Percentiles rank a stretch among this genome's conserved stretches.
Conservation (phyloP, 139 green algal species). For the Ettlia oleoabundans region DNA sequence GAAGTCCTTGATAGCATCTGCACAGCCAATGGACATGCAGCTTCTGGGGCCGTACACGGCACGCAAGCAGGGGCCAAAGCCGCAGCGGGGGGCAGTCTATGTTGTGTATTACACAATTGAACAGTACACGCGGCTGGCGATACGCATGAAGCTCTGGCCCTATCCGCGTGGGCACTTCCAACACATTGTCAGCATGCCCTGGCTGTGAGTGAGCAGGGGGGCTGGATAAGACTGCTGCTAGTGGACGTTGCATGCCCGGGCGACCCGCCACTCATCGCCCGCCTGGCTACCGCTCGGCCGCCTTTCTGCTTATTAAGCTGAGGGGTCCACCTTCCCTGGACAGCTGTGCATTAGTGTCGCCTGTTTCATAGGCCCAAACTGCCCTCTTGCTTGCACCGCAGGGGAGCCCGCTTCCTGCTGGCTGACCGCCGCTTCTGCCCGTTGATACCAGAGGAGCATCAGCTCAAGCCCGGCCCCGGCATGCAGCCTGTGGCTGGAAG, state of each 20-base stretch:
- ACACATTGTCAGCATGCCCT: slow-evolving; percentile 35
- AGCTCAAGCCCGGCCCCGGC: slow-evolving; percentile 22
- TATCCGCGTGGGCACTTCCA: slow-evolving; percentile 48
- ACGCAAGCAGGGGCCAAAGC: neutral
- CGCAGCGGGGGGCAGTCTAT: slow-evolving; percentile 8
- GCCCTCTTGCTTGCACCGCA: too few relatives aligned
- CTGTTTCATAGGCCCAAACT: too few relatives aligned
- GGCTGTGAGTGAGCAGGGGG: slow-evolving; percentile 7
- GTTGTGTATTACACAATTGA: slow-evolving; percentile 41
- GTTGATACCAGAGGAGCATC: slow-evolving; percentile 31
- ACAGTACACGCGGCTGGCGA: slow-evolving; percentile 32
- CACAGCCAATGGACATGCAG: neutral
- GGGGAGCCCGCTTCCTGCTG: slow-evolving; percentile 37
- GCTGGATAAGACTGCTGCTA: neutral
- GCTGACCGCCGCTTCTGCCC: slow-evolving; percentile 50
- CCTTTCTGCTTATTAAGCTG: too few relatives aligned
- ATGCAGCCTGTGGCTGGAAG: slow-evolving; percentile 15
- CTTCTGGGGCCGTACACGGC: neutral
- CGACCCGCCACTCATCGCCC: too few relatives aligned
- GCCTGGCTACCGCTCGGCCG: too few relatives aligned
- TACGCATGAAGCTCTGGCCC: slow-evolving; percentile 46
- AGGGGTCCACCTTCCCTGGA: too few relatives aligned
- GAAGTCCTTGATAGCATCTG: neutral
- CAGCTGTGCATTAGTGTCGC: too few relatives aligned
- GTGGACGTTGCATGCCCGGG: neutral